Evolutionary conservation across 169 alveolate genomes (phyloP), one percentile per base, ranked within the genome.

Genomic region (Plasmodium blacklocki): DNA sequence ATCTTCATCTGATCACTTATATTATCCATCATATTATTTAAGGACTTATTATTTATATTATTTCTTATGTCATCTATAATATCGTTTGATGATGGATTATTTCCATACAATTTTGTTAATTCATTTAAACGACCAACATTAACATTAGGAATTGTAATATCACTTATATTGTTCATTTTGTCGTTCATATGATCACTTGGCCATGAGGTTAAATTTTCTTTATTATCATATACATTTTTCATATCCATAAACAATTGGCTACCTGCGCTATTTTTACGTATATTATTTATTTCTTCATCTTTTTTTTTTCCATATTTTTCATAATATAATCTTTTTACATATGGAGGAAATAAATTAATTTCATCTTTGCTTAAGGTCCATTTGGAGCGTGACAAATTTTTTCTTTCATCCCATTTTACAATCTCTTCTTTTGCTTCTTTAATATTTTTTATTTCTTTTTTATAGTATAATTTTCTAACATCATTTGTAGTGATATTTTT

Each of bases 341-440:
- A 88, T n/a, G 78, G 78, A 0, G 96, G 96, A 15, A 94, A 45
- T 15, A 56, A 87, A 4, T 89, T 91, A 32, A 91, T 68, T 75
- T 94, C 96, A 3, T 92, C 90, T 60, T 90, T 91, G 8, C 93
- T 89, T 56, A 94, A 78, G 1, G 86, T 83, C 96, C 96, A 94
- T 59, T 89, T 52, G 8, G 29, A 75, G 62, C 95, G 92, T 3
- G 93, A 89, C 45, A 7, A 9, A 11, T 54, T 58, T 56, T 93
- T 92, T 52, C 96, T 71, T 18, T 85, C 89, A 29, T 64, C 49
- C 96, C 96, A 94, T 60, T 93, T 75, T 39, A n/a, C 49, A 23
- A 92, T 93, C 78, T 89, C 95, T 12, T 85, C 88, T 39, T 93
- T 86, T 9, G 96, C 96, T 54, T 94, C 96, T 45, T 92, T 94